Conservation (phyloP, 768 basidiomycete species). For the Stropharia rugosoannulata region DNA sequence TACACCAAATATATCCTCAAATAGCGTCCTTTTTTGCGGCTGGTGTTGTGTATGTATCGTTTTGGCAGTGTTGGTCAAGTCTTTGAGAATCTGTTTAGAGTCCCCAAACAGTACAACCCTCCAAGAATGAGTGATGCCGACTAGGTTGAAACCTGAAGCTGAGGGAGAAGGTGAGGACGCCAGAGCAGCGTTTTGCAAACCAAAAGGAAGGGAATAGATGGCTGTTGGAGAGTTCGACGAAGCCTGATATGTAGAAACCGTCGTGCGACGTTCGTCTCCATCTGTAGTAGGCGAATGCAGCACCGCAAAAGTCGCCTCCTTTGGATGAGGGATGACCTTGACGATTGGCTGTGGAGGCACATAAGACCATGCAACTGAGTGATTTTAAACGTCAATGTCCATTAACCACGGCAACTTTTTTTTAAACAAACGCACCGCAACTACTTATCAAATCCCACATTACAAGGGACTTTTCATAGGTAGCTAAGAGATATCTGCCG, state of each 20-base stretch:
- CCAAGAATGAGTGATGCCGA: conserved; percentile 71
- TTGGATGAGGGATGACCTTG: conserved; percentile 53
- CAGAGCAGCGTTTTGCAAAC: conserved; percentile 48
- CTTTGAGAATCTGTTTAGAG: conserved; percentile 38
- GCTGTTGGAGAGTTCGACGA: conserved; percentile 44
- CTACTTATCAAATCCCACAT: conserved; percentile 74
- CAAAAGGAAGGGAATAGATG: conserved; percentile 56
- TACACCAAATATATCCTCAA: conserved; percentile 89
- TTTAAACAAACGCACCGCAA: conserved; percentile 44
- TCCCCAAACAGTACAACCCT: conserved; percentile 71
- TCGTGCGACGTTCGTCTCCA: conserved; percentile 32
- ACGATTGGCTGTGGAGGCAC: conserved; percentile 35
- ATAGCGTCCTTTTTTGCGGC: conserved; percentile 54
- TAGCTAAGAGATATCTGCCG: conserved; percentile 69
- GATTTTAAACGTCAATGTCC: neutral
- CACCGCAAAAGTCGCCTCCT: conserved; percentile 58
- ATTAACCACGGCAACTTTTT: neutral
- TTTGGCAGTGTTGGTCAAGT: conserved; percentile 24
- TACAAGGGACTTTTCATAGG: conserved; percentile 46
- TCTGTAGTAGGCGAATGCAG: conserved; percentile 36
- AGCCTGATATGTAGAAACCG: conserved; percentile 47
- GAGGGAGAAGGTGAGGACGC: conserved; percentile 28
- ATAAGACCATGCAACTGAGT: conserved; percentile 63
- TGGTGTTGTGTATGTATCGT: conserved; percentile 15
- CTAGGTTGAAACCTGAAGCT: conserved; percentile 48